Evolutionary conservation across 768 basidiomycete species (phyloP).

Genomic region (Kwoniella shandongensis): DNA sequence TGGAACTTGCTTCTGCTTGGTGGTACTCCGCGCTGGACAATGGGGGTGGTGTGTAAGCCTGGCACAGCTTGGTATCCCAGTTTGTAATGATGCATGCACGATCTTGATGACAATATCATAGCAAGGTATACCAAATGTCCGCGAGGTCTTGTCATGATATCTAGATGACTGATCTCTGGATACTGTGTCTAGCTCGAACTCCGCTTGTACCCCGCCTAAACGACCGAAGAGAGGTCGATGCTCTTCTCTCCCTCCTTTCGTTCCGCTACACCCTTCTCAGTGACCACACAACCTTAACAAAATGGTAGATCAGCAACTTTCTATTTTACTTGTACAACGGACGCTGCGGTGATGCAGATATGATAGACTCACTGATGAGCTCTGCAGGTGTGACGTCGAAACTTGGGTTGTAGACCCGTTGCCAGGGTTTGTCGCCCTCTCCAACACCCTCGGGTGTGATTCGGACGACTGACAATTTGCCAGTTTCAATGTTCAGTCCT

Average conservation of each 20-base stretch:
- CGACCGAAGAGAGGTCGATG: conserved; percentile 68
- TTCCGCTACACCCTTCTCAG: conserved; percentile 88
- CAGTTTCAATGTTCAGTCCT: conserved; percentile 65
- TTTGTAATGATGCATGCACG: too few relatives aligned
- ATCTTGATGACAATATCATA: too few relatives aligned
- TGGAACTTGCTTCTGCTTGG: too few relatives aligned
- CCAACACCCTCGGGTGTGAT: conserved; percentile 66
- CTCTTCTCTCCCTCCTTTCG: conserved; percentile 61
- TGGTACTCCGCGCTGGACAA: too few relatives aligned
- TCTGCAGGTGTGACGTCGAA: conserved; percentile 96
- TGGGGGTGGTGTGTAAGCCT: too few relatives aligned
- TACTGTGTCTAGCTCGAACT: too few relatives aligned
- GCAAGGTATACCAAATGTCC: too few relatives aligned
- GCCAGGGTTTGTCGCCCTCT: conserved; percentile 47
- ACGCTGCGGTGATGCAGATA: background rate
- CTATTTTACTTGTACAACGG: too few relatives aligned
- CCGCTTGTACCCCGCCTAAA: conserved; percentile 43
- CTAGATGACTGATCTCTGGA: too few relatives aligned
- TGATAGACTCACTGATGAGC: conserved; percentile 71
- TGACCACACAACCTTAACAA: conserved; percentile 62
- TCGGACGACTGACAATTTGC: conserved; percentile 74
- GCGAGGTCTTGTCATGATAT: too few relatives aligned
- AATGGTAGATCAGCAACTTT: background rate
- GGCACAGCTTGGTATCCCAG: too few relatives aligned
- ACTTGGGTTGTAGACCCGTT: conserved; percentile 75